Conservation (phyloP, 257 asterid species). For the Solanum medicagineum region DNA sequence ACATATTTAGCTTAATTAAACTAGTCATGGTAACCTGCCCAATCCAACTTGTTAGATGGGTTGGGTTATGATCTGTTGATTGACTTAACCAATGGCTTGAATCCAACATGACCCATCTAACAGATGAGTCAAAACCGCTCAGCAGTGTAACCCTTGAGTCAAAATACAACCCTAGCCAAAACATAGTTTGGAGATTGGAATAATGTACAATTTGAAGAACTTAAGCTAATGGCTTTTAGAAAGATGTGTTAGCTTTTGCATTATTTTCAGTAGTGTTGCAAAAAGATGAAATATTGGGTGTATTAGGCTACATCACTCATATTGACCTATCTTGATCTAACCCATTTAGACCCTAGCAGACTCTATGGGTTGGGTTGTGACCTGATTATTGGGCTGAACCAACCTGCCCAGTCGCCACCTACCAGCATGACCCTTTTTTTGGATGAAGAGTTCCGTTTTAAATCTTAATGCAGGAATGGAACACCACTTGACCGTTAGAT, state of each 20-base stretch:
- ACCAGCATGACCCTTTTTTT: conserved; percentile 25
- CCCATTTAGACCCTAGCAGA: neutral
- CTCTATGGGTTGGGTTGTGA: neutral
- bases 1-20: neutral
- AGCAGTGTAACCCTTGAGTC: neutral
- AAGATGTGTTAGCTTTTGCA: neutral
- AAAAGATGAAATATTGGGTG: neutral
- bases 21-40: neutral
- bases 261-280: neutral
- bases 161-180: neutral
- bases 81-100: neutral
- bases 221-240: neutral
- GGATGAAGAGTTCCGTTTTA: neutral
- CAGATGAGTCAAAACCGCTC: neutral
- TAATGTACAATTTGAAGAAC: neutral
- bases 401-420: neutral
- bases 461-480: neutral
- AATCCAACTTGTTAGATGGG: neutral
- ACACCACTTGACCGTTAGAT: neutral
- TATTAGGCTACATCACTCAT: neutral
- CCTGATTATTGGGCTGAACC: neutral
- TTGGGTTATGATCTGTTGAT: neutral
- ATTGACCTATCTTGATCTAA: neutral
- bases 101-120: neutral
- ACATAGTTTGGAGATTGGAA: neutral